Evolutionary conservation across 164 flowering plant genomes (phyloP), one percentile per base, ranked within the genome.

Genomic region (Protea cynaroides): DNA sequence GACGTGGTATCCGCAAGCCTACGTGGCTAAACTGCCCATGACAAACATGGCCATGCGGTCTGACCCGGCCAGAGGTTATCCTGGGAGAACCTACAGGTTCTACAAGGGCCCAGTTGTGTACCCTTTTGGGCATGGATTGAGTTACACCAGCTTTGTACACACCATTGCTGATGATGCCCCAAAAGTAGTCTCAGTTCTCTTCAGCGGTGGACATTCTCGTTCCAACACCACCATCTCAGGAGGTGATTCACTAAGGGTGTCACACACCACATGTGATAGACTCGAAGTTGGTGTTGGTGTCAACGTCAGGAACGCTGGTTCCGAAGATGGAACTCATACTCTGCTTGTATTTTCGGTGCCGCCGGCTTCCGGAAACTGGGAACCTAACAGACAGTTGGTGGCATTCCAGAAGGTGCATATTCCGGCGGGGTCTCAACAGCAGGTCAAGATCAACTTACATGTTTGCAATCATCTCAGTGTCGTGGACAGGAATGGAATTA

Each of bases 1-100:
- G 86, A 90, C 98, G 69, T 93, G 98, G 98, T 93, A 90, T 65
- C 96, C 88, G 13, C 86, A 89, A 54, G 86, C 76, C 0, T 94
- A 87, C 70, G 55, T 86, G 5, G 57, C 71, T 2, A 71, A 69
- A 62, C 61, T 91, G 13, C 87, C 99, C 1, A 94, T 94, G 99
- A 89, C 97, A 18, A 66, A 54, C n/a, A 94, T 94, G 99, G 76
- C 59, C 54, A 81, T 94, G 90, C 64, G 99, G 18, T 22, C 96
- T 0, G 73, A 73, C 75, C 75, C 72, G 10, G 55, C 79, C 50
- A 75, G 24, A 7, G 76, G 79, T n/a, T 91, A 87, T 62, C 99
- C 99, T 0, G 99, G 99, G 3, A 66, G 99, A 65, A 94, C 97
- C 37, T 91, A 94, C 75, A 69, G 96, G 25, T 94, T 94, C 79